These are phyloP conservation scores for Cladophialophora yegresii DNA, from an alignment of 2,329 filamentous ascomycete species.

Conservation along the genomic window DNA sequence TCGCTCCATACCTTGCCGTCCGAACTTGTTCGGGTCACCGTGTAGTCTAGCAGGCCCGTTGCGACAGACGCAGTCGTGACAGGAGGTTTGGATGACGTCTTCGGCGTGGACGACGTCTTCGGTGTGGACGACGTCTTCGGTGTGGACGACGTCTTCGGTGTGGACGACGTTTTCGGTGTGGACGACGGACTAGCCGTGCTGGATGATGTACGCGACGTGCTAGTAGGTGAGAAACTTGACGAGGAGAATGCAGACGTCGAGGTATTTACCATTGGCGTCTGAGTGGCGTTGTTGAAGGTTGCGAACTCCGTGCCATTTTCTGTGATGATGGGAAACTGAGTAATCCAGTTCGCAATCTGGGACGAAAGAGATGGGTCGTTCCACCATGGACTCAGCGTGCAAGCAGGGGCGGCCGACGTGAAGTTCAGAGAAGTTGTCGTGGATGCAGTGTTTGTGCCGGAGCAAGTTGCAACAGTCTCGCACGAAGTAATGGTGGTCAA, in stretches of 20 bases:
- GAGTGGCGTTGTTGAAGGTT: slow-evolving; percentile 1
- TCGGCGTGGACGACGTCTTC: too few species aligned
- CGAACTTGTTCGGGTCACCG: not conserved
- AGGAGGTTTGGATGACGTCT: not conserved
- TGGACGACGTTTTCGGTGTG: not conserved
- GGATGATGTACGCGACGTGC: not conserved
- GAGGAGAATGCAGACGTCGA: not conserved
- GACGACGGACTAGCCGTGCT: not conserved
- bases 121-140: not conserved
- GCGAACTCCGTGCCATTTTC: not conserved
- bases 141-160: too few species aligned
- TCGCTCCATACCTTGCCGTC: not conserved
- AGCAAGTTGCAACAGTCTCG: slow-evolving; percentile 10
- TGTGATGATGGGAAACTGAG: slow-evolving; percentile 13
- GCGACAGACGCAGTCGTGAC: not conserved
- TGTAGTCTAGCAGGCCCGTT: not conserved
- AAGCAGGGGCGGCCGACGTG: slow-evolving; percentile 7
- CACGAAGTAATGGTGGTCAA: slow-evolving; percentile 7
- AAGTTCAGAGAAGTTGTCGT: slow-evolving; percentile 1
- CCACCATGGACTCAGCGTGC: slow-evolving; percentile 15
- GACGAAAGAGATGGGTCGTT: slow-evolving; percentile 9
- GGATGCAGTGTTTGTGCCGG: not conserved
- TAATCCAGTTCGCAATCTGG: slow-evolving; percentile 11
- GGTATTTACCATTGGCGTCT: not conserved
- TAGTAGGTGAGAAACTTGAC: not conserved